These are phyloP conservation scores for Nyctanthes arbortristis DNA, from an alignment of 257 asterid genomes.

Conservation along the genomic window DNA sequence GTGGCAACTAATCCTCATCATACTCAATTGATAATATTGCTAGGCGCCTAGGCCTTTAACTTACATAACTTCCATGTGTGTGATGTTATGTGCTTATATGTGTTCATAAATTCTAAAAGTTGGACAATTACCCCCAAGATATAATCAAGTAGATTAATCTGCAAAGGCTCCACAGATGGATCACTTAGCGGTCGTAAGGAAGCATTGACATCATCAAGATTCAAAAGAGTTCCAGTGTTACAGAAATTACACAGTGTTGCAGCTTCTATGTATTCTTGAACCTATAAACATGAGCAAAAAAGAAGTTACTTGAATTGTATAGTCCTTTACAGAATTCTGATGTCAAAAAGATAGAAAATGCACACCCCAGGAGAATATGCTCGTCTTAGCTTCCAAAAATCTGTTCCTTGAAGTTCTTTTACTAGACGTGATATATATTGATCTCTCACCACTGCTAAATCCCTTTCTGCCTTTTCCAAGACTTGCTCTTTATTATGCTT, in stretches of 20 bases:
- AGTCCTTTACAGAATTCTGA: conserved; percentile 2
- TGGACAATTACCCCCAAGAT: conserved; percentile 39
- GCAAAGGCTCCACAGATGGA: no score
- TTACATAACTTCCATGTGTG: neutral
- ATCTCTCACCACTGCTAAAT: no score
- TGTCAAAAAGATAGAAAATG: conserved; percentile 19
- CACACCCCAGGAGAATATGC: conserved; percentile 23
- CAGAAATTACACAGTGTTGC: no score
- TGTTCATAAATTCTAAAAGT: conserved; percentile 1
- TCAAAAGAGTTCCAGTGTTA: conserved; percentile 39
- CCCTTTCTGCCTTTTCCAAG: conserved; percentile 72
- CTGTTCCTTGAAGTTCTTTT: no score
- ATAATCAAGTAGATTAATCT: no score
- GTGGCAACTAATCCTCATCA: conserved; percentile 16
- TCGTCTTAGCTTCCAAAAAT: no score
- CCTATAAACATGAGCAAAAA: conserved; percentile 38
- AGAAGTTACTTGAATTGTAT: conserved; percentile 14
- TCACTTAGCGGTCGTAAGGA: no score
- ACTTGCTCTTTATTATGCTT: conserved; percentile 78
- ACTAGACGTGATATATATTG: no score
- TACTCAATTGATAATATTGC: neutral
- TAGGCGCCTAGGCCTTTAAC: neutral
- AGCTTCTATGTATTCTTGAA: no score
- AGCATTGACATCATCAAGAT: conserved; percentile 25
- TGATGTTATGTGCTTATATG: neutral